Evolutionary conservation across 176 grass and related monocot genomes (phyloP).

Genomic region (Musa schizocarpa): DNA sequence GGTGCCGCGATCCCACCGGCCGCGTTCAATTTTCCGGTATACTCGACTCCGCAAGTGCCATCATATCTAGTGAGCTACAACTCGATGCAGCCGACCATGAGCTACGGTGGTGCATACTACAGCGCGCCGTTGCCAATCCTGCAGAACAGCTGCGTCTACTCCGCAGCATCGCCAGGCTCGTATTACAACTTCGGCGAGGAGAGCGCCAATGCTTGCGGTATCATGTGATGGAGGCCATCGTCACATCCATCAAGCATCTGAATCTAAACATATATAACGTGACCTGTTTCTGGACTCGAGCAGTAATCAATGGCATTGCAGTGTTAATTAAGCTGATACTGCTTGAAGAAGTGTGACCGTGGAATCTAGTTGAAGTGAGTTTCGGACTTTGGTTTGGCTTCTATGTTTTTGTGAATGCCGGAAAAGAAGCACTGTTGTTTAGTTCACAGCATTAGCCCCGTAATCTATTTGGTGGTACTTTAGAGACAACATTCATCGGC

Average conservation of each 20-base stretch:
- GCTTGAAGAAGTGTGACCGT: no score
- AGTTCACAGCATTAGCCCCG: no score
- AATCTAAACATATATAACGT: not conserved
- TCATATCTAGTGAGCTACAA: conserved; percentile 74
- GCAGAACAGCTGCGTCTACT: conserved; percentile 49
- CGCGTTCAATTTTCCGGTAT: conserved; percentile 25
- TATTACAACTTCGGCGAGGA: conserved; percentile 94
- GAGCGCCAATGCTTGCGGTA: conserved; percentile 67
- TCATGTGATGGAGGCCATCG: conserved; percentile 48
- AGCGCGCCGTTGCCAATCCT: conserved; percentile 26
- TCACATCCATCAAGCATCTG: not conserved
- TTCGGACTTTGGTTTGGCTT: no score
- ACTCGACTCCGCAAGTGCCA: conserved; percentile 12
- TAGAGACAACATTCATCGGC: no score
- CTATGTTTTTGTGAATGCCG: no score
- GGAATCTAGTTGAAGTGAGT: no score
- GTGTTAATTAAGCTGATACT: no score
- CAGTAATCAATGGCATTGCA: no score
- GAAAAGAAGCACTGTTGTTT: no score
- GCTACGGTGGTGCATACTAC: conserved; percentile 42
- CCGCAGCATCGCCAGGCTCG: conserved; percentile 38
- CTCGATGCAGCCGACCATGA: conserved; percentile 45
- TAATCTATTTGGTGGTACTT: no score
- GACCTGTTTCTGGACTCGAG: no score
- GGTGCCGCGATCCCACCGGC: conserved; percentile 1